Conservation (phyloP, 2,329 filamentous ascomycete species). For the Eutypella sp. region DNA sequence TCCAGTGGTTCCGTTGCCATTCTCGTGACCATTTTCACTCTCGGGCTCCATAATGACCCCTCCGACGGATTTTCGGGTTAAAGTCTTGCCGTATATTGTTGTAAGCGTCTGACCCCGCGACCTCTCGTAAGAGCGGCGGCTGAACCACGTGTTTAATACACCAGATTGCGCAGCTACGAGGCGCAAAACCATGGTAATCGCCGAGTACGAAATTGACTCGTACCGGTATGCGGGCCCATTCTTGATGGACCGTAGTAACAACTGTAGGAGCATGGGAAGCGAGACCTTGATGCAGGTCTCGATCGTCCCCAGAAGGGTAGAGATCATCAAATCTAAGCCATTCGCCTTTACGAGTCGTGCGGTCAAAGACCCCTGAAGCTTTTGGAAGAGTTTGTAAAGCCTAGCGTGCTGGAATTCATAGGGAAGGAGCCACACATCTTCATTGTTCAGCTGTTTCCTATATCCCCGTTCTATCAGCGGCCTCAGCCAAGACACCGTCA, state of each 20-base stretch:
- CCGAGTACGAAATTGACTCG: constrained; percentile 61
- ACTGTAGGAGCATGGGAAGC: constrained; percentile 66
- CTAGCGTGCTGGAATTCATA: constrained; percentile 77
- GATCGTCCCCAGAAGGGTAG: constrained; percentile 58
- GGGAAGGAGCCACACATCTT: constrained; percentile 76
- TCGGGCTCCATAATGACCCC: constrained; percentile 28
- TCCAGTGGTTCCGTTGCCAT: not conserved
- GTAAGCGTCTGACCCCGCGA: constrained; percentile 82
- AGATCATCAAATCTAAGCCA: constrained; percentile 69
- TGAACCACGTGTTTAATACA: constrained; percentile 74
- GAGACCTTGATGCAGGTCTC: constrained; percentile 53
- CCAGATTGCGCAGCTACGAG: constrained; percentile 59
- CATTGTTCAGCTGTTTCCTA: constrained; percentile 62
- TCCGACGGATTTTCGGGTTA: constrained; percentile 56
- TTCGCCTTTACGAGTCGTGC: constrained; percentile 68
- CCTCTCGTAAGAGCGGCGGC: constrained; percentile 77
- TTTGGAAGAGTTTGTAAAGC: constrained; percentile 69
- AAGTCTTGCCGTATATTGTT: constrained; percentile 75
- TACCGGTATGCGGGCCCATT: constrained; percentile 42
- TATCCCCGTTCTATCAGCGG: constrained; percentile 65
- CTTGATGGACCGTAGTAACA: constrained; percentile 63
- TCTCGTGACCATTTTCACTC: constrained; percentile 1
- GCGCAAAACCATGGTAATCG: constrained; percentile 55
- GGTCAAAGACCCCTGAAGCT: constrained; percentile 68
- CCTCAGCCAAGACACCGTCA: constrained; percentile 77